phyloP scores from a whole-genome alignment of 1,139 yeast genomes.

The Diutina sp. region DNA sequence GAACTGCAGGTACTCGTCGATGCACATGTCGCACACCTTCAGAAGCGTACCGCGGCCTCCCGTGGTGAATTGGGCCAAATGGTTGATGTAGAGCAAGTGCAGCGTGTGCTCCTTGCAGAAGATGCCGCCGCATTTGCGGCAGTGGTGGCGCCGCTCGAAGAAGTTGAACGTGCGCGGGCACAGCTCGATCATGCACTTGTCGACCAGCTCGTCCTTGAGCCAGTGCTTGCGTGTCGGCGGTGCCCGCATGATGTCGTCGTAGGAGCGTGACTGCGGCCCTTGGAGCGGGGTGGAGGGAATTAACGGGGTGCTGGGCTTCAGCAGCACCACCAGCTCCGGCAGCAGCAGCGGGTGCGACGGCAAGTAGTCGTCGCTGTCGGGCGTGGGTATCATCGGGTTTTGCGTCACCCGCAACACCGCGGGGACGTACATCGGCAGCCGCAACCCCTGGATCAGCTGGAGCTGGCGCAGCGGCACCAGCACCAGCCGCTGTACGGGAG shows the following conservation, averaged over 20 bases:
- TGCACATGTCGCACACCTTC: conserved; percentile 71
- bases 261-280: neutral
- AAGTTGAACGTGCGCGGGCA: conserved; percentile 58
- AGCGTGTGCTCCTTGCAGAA: conserved; percentile 64
- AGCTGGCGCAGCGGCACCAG: conserved; percentile 9
- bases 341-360: neutral
- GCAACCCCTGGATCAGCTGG: conserved; percentile 56
- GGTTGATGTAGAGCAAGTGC: conserved; percentile 48
- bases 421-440: conserved; percentile 80
- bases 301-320: neutral
- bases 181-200: conserved; percentile 41
- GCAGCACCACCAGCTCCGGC: neutral
- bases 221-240: conserved; percentile 64
- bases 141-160: conserved; percentile 84
- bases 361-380: neutral
- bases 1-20: conserved; percentile 51
- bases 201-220: conserved; percentile 58
- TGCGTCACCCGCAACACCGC: conserved; percentile 45
- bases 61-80: conserved; percentile 58
- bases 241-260: conserved; percentile 14
- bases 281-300: neutral
- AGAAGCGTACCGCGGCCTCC: conserved; percentile 65
- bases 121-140: conserved; percentile 87
- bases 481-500: neutral
- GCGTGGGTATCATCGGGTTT: neutral